Evolutionary conservation across 2,329 filamentous ascomycete species (phyloP), one percentile per base, ranked within the genome.

Genomic region (Paracamarosporium sp.): DNA sequence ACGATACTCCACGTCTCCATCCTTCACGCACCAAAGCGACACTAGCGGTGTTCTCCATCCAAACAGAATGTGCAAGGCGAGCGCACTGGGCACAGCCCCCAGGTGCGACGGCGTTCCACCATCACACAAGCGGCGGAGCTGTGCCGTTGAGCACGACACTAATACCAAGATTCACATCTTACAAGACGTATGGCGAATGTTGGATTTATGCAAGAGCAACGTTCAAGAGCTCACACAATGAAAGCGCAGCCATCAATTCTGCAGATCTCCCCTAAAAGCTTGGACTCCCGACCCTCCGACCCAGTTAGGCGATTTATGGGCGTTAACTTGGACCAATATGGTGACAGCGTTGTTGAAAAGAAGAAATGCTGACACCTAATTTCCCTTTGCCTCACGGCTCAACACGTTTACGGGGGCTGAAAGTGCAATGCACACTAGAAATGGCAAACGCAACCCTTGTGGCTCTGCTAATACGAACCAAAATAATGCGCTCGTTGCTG

Each of bases 41-140:
- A n/a, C 30, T 43, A 33, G 38, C 17, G 27, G 6, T 25, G n/a
- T 33, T 24, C 50, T 43, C 38, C 50, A 27, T 30, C 22, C 12
- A 30, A 44, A 24, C 20, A 15, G 5, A 43, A 12, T 3, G 7
- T 24, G 17, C 24, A 24, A n/a, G 27, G 27, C 50, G 38, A 43
- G 38, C 20, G 46, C 52, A 59, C n/a, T 48, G 38, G 57, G 46
- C 50, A 55, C 56, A 63, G 50, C 58, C 59, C 55, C 58, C 27
- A 22, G 13, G 56, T 62, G 62, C 59, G 65, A 52, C 51, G 43
- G 31, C 45, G 20, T 57, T 56, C 55, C 64, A 63, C 65, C 60
- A 66, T 68, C 72, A 69, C 66, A 70, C 62, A 66, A 53, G 67
- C 69, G 69, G 69, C 69, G 67, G 60, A 66, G 68, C 63, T 56